Base-by-base conservation (phyloP, 176 grass and related monocot species). In the sorghum (Sorghum bicolor) region DNA sequence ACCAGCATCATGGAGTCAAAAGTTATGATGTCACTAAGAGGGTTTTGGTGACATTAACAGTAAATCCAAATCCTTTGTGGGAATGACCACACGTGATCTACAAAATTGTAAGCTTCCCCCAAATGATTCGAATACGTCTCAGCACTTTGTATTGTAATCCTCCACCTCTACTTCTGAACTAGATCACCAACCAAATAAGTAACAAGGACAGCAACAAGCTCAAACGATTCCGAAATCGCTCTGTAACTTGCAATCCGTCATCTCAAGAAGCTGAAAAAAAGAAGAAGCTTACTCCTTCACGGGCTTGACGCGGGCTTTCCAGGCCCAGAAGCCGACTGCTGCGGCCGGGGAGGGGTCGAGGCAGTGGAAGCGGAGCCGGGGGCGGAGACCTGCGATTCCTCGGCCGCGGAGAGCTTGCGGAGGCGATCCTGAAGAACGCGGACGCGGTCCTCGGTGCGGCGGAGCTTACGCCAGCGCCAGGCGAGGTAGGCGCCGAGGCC, bases 391-490 rank as follows among this genome's bases (percentile, higher is more conserved):
- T 87, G 82, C 62, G 88, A 74, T 30, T 90, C 91, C 78, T 96
- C 91, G 7, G 83, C 83, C 24, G 92, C 91, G 25, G 87, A 86
- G 57, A 99, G 88, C 73, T 90, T 82, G 63, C 87, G 91, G 29
- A 99, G 91, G 20, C 93, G 93, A 6, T 45, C 87, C 72, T 96
- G 93, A 32, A 99, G 91, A 28, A 4, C 61, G 22, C 96, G 93
- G 8, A 99, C 91, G 41, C 96, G 83, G 57, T 89, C 89, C 93
- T 99, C 96, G 9, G 96, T 94, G 84, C 86, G 83, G 70, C 93
- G 91, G 83, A 99, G 89, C 96, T 99, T 99, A 74, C 83, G 12
- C 87, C 89, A 96, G 67, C 93, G 85, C 88, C 87, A 92, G 44
- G 85, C 82, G 81, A 99, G 86, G 86, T 90, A 96, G 12, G 88